Conservation (phyloP, 345 rosid genomes). For the Salix caprea region DNA sequence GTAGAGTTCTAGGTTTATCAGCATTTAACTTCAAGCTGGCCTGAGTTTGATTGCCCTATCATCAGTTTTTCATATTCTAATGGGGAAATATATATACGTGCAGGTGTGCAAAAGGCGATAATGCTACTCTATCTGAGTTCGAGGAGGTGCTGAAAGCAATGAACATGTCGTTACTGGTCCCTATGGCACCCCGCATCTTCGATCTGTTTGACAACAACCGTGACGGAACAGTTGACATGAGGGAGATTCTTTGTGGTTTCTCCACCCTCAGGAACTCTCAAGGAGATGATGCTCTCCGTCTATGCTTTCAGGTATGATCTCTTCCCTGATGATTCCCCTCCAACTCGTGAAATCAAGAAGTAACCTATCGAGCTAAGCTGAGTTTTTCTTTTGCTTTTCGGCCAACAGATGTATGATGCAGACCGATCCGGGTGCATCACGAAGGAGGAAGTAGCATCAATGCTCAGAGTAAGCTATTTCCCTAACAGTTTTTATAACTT, state of each 20-base stretch:
- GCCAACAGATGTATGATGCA: constrained; percentile 55
- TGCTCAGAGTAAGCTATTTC: constrained; percentile 44
- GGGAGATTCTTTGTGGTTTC: constrained; percentile 64
- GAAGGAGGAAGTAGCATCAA: constrained; percentile 64
- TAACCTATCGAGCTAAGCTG: background rate
- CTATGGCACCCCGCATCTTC: constrained; percentile 56
- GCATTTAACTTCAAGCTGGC: background rate
- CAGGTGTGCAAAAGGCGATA: constrained; percentile 64
- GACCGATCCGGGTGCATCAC: constrained; percentile 68
- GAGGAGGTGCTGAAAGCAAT: constrained; percentile 61
- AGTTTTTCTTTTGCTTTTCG: background rate
- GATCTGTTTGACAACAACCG: constrained; percentile 59
- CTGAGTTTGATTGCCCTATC: background rate
- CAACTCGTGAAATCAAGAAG: background rate
- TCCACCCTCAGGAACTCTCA: constrained; percentile 57
- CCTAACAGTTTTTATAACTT: background rate
- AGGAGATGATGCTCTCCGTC: constrained; percentile 61
- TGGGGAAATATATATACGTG: background rate
- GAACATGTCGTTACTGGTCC: constrained; percentile 55
- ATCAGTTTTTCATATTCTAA: background rate
- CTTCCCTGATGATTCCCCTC: background rate
- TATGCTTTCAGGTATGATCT: constrained; percentile 53
- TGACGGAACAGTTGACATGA: constrained; percentile 61
- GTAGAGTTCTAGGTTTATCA: background rate
- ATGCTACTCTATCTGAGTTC: constrained; percentile 54